Base-by-base conservation (phyloP, 2,329 filamentous ascomycete genomes). In the Fusarium globosum region DNA sequence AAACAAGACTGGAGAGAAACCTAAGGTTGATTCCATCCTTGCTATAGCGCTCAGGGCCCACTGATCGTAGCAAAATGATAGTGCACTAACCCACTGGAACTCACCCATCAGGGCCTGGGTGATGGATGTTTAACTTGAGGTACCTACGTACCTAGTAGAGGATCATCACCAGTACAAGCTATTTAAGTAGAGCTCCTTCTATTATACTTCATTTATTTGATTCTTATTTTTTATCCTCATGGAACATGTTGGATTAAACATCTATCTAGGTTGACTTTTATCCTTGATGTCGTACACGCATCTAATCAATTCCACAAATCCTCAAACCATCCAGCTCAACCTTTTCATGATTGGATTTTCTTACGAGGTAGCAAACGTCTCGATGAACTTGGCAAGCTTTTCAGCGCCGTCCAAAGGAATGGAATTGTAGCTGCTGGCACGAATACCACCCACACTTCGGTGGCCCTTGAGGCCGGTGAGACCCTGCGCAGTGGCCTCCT, bases 361-460 rank as follows among this genome's bases (percentile, higher is more conserved):
- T 36, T 23, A 68, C 35, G 58, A 62, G 16, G 71, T 68, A 35
- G 88, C 88, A 80, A 90, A 91, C 1, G 81, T 79, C 16, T 83
- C 78, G 59, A 95, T 87, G 71, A 93, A 94, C 35, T 83, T 82
- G 52, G 88, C 91, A 51, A 95, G 85, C 82, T 92, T 92, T 82
- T 93, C 85, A 1, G 90, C 91, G 0, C 89, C 91, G 45, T 89
- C 88, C 0, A 92, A 79, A 0, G 92, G 82, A 46, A 98, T 91
- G 4, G 94, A 93, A 83, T 97, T 98, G 85, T 98, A 98, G 81
- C 96, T 97, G 82, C 90, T 93, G 26, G 92, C 92, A 20, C 96
- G 89, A 69, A 98, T 95, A 13, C 76, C 73, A 14, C 73, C 69
- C 7, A 98, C 92, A 68, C 89, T 93, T 69, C 96, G 89, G 81